Evolutionary conservation across 2,329 filamentous ascomycete genomes (phyloP).

Genomic region (Gaeumannomyces sp.): DNA sequence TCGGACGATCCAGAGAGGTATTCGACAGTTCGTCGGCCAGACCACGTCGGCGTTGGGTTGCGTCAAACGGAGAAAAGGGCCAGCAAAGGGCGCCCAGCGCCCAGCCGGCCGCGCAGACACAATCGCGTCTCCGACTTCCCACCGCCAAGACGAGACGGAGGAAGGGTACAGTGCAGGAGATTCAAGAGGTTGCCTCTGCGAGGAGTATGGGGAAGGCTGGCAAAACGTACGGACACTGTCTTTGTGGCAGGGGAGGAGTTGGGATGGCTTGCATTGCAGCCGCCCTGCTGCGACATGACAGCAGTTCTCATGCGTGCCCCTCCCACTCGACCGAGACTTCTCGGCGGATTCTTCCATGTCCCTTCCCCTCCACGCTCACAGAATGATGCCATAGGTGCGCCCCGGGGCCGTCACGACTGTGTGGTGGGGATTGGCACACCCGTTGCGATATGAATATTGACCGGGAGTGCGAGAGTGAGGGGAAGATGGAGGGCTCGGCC

Average conservation of each 20-base stretch:
- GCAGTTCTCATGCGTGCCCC: background rate
- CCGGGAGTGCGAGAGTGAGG: background rate
- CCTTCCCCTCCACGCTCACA: background rate
- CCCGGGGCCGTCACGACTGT: background rate
- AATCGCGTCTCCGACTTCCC: no score
- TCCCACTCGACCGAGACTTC: background rate
- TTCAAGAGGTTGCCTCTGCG: no score
- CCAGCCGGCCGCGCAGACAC: no score
- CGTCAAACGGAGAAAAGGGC: no score
- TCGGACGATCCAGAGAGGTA: no score
- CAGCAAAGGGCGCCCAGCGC: no score
- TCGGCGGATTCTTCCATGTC: background rate
- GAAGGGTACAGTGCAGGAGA: no score
- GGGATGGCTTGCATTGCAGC: background rate
- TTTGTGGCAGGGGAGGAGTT: background rate
- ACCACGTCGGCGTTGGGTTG: no score
- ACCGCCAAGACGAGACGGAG: no score
- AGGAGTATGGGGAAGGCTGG: background rate
- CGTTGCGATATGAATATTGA: background rate
- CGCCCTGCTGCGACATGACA: background rate
- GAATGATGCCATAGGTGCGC: background rate
- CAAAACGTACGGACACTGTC: background rate
- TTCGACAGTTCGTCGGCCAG: no score
- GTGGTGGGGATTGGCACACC: background rate
- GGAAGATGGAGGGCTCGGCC: background rate